A percentile compares a stretch with the other conserved stretches of the same genome.
phyloP scores from a whole-genome alignment of 1,284 basidiomycete species.

The Apiotrichum gracile region DNA sequence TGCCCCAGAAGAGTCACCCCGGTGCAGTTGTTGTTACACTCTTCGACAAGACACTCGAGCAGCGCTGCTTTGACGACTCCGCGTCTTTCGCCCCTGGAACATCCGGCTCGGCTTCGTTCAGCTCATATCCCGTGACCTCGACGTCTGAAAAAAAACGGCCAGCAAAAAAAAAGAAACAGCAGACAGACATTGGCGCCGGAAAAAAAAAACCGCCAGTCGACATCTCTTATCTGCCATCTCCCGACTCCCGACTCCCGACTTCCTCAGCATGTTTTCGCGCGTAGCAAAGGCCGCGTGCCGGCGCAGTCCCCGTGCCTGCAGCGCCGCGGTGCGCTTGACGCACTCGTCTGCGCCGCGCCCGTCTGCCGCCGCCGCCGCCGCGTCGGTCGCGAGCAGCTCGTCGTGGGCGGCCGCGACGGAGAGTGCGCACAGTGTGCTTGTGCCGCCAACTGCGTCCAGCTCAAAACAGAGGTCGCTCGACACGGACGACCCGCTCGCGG shows the following conservation, averaged over 20 bases:
- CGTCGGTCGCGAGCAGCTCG: conserved; percentile 3
- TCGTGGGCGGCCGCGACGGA: conserved; percentile 45
- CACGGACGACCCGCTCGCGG: conserved; percentile 33
- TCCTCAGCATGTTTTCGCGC: conserved; percentile 14
- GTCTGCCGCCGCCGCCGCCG: conserved; percentile 5
- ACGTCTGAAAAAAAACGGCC: too few relatives aligned
- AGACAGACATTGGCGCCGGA: too few relatives aligned
- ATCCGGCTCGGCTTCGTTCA: too few relatives aligned
- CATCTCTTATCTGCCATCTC: too few relatives aligned
- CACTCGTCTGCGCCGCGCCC: conserved; percentile 14
- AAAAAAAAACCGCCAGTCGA: too few relatives aligned
- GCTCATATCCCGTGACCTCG: too few relatives aligned
- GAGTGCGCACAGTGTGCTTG: conserved; percentile 37
- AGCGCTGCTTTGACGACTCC: too few relatives aligned
- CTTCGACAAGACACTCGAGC: too few relatives aligned
- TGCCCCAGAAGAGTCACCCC: too few relatives aligned
- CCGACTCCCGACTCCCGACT: not conserved
- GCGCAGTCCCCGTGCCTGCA: not conserved
- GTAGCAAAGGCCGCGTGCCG: conserved; percentile 7
- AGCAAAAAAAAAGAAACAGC: too few relatives aligned
- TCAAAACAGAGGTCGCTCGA: not conserved
- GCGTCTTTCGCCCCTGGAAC: too few relatives aligned
- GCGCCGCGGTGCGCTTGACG: not conserved
- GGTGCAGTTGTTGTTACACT: too few relatives aligned
- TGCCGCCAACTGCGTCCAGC: conserved; percentile 13